Evolutionary conservation across 345 rosid genomes (phyloP), one percentile per base, ranked within the genome.

Genomic region (Zanthoxylum bungeanum): DNA sequence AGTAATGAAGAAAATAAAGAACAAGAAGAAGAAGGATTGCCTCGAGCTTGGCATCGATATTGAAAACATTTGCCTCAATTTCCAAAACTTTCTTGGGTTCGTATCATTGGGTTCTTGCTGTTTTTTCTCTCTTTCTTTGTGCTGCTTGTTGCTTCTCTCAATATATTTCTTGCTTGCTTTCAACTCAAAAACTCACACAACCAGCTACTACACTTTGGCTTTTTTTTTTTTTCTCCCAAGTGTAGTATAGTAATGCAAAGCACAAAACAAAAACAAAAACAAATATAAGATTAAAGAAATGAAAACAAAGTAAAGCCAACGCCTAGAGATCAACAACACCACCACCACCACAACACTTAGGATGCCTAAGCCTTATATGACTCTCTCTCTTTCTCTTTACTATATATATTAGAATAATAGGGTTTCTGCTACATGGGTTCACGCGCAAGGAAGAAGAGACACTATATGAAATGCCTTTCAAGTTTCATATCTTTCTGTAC

Each of bases 311-410:
- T 59, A 76, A 78, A 75, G 78, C 74, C 82, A 85, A 58, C 66
- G 81, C 81, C 83, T 89, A 71, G 94, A 89, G 92, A 89, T 87
- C 92, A 77, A 83, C 88, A 87, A 77, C 85, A 80, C 81, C 87
- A 78, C 73, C 79, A 74, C 71, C 78, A 70, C 78, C 81, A 64
- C 66, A 77, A 71, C 80, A 25, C 88, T 70, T 81, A 49, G 82
- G 82, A 79, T 82, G 73, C 75, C 61, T 50, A 77, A n/a, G 69
- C 76, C 73, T 66, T 64, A 64, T 67, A 67, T 75, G 49, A 62
- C 44, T n/a, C 49, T 44, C 33, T 36, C 19, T 57, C 53, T 56
- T n/a, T 16, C 28, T 59, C 2, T 27, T 28, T 14, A 33, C n/a
- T 36, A 56, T 12, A 60, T 61, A 60, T 36, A 51, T 49, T 53